phyloP scores from a whole-genome alignment of 2,329 filamentous ascomycete species.

The Talaromyces piceae region DNA sequence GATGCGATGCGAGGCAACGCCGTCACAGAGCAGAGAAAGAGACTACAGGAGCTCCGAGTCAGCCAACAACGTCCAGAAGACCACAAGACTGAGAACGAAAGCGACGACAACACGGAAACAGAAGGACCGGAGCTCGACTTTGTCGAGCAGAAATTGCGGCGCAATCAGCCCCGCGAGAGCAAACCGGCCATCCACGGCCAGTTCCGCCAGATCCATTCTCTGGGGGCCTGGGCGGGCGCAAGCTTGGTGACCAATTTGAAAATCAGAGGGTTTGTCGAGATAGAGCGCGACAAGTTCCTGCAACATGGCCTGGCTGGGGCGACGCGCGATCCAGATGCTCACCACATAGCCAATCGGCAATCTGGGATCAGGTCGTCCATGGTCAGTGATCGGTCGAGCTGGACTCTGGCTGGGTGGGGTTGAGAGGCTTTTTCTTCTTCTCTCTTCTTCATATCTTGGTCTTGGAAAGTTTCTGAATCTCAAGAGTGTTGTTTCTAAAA shows the following conservation, averaged over 20 bases:
- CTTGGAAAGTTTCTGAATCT: not conserved
- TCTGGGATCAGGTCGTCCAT: slow-evolving; percentile 19
- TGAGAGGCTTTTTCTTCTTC: slow-evolving; percentile 15
- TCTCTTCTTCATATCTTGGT: not conserved
- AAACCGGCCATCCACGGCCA: slow-evolving; percentile 29
- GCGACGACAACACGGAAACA: not conserved
- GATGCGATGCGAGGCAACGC: slow-evolving; percentile 65
- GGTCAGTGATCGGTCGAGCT: slow-evolving; percentile 40
- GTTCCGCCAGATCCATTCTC: slow-evolving; percentile 50
- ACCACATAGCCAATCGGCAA: slow-evolving; percentile 30
- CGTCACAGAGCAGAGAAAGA: slow-evolving; percentile 42
- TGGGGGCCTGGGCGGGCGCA: slow-evolving; percentile 59
- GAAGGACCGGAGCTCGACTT: slow-evolving; percentile 37
- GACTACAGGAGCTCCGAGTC: slow-evolving; percentile 34
- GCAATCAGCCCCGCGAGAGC: slow-evolving; percentile 26
- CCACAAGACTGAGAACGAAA: not conserved
- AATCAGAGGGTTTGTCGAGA: slow-evolving; percentile 54
- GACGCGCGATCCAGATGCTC: slow-evolving; percentile 34
- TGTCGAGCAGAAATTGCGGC: slow-evolving; percentile 36
- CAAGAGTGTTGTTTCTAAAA: not conserved
- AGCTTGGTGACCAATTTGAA: slow-evolving; percentile 54
- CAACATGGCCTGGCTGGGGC: slow-evolving; percentile 41
- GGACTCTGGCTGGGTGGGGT: slow-evolving; percentile 42
- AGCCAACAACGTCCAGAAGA: slow-evolving; percentile 15
- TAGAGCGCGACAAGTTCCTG: slow-evolving; percentile 58